phyloP scores from a whole-genome alignment of 164 flowering plant species.

The Santalum album region DNA sequence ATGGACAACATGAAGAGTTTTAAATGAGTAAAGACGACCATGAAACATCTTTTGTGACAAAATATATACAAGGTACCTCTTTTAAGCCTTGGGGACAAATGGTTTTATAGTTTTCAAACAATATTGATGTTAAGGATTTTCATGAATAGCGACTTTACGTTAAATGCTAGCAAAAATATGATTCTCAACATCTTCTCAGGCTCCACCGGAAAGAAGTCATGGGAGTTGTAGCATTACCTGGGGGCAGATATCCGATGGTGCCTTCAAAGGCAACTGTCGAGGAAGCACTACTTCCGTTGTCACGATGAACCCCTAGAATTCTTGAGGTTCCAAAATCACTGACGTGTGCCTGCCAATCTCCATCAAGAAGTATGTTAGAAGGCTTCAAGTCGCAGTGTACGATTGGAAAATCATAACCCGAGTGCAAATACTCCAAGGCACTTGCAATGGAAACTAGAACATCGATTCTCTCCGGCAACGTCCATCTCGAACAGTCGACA shows the following conservation, averaged over 20 bases:
- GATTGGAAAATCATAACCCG: neutral
- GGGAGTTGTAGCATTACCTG: neutral
- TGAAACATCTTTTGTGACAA: too few species aligned
- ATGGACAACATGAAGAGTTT: too few species aligned
- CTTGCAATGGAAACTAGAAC: neutral
- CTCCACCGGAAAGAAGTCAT: too few species aligned
- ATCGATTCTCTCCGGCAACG: neutral
- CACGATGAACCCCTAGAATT: neutral
- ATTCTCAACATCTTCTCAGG: too few species aligned
- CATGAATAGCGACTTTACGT: too few species aligned
- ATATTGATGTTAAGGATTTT: too few species aligned
- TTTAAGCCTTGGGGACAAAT: too few species aligned
- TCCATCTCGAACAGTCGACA: constrained; percentile 11
- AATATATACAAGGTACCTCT: too few species aligned
- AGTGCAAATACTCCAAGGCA: neutral
- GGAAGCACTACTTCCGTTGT: neutral
- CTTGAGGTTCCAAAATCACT: neutral
- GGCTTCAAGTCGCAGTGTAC: neutral
- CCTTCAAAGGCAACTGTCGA: neutral
- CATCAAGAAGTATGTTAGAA: neutral
- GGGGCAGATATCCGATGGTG: neutral
- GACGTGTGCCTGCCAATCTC: neutral
- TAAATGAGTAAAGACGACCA: too few species aligned
- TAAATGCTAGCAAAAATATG: too few species aligned
- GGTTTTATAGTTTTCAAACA: too few species aligned